Evolutionary conservation across 305 asterid species (phyloP).

Genomic region (Fraxinus floribunda): DNA sequence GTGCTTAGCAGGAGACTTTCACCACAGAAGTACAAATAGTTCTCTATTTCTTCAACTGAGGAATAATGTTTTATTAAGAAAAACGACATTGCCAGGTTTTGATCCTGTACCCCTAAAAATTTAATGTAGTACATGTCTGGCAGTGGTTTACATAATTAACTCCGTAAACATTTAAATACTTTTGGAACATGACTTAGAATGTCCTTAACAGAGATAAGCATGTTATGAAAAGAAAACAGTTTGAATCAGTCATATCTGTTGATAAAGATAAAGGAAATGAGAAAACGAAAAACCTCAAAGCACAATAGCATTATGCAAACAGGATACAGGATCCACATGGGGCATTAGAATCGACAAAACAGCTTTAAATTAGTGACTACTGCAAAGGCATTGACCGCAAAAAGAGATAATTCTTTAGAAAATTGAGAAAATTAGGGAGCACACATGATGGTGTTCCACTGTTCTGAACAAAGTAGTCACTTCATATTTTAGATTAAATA

Average conservation of each 20-base stretch:
- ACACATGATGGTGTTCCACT: constrained; percentile 17
- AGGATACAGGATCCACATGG: constrained; percentile 32
- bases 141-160: constrained; percentile 42
- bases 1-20: constrained; percentile 2
- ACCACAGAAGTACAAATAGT: constrained; percentile 19
- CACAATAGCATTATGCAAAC: constrained; percentile 23
- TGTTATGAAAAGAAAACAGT: constrained; percentile 4
- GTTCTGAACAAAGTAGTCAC: not conserved
- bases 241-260: not conserved
- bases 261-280: constrained; percentile 8
- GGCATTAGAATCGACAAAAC: constrained; percentile 33
- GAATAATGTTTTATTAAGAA: constrained; percentile 54
- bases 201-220: constrained; percentile 19
- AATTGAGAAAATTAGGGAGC: constrained; percentile 8
- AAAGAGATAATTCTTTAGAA: constrained; percentile 27
- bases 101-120: constrained; percentile 36
- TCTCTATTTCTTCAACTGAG: constrained; percentile 39
- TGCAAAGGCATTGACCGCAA: constrained; percentile 38
- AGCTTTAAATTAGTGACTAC: constrained; percentile 34
- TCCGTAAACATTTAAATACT: constrained; percentile 21
- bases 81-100: constrained; percentile 50
- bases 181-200: constrained; percentile 30
- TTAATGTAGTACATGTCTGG: constrained; percentile 42
- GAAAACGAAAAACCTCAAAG: constrained; percentile 24
- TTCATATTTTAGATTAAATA: not conserved